Base-by-base conservation (phyloP, 495 filamentous ascomycete genomes). In the Bacidia gigantensis region DNA sequence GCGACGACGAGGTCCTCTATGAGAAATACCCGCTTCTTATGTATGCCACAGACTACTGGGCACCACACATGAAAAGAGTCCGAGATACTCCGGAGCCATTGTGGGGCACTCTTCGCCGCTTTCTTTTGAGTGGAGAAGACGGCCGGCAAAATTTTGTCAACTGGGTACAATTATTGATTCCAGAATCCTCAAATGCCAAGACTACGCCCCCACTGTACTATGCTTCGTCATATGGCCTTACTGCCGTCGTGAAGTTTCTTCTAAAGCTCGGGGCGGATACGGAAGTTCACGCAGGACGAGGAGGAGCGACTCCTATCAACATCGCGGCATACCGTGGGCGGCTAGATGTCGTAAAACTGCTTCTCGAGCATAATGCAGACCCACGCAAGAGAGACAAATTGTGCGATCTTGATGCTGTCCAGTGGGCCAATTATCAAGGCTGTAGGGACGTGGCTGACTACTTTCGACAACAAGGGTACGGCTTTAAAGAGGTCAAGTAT, bases 191-290 rank as follows among this genome's bases (percentile, higher is more conserved):
- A 0, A 52, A 25, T 3, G 49, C 22, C 32, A 21, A 45, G n/a
- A 17, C 3, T 23, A 55, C 47, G 5, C 35, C 46, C 3, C 53
- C 53, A 3, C 20, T 55, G n/a, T 55, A 55, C 26, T 55, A 55
- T 32, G 53, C 53, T 29, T 26, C 53, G 18, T 55, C 53, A 11
- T 55, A 20, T 22, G 53, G 53, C 14, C 53, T 55, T n/a, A 55
- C 53, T 14, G 38, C 47, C 3, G 25, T 55, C 5, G 53, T 51
- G 22, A 2, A 45, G 11, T 55, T 42, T 32, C 53, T 55, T 32
- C 26, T 55, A 14, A 32, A 45, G 3, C 25, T 51, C 25, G 47
- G 48, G 26, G 53, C 43, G 26, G 47, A 55, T 24, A 14, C 23
- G 9, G 53, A 55, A 24, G 32, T 22, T 2, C 53, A 21, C 25